Percentiles rank a stretch among this genome's conserved stretches.
Conservation (phyloP, 805 yeast species). For the Candida oleophila region DNA sequence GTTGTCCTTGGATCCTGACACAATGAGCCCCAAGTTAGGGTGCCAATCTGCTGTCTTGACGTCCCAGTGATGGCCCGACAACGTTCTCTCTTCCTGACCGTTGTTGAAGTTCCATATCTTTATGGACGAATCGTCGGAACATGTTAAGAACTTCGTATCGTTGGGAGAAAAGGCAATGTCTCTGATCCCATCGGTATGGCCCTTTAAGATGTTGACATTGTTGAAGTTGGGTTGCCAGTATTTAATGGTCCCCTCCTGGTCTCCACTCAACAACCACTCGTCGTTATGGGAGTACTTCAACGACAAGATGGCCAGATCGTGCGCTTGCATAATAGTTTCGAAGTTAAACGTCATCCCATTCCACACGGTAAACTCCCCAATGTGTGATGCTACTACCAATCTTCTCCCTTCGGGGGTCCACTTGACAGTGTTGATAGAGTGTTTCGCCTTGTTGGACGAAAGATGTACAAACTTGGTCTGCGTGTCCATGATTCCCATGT, state of each 20-base stretch:
- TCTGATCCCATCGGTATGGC: conserved; percentile 78
- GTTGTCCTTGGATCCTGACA: conserved; percentile 94
- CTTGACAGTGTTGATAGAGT: conserved; percentile 82
- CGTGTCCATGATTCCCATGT: conserved; percentile 56
- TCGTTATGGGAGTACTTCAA: conserved; percentile 83
- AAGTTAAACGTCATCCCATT: conserved; percentile 93
- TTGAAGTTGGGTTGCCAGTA: conserved; percentile 98
- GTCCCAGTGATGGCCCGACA: conserved; percentile 98
- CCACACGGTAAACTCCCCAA: conserved; percentile 97
- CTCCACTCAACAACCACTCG: conserved; percentile 94
- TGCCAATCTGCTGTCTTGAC: conserved; percentile 98
- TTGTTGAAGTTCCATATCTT: conserved; percentile 95
- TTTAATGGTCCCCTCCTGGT: conserved; percentile 86
- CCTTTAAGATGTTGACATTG: conserved; percentile 78
- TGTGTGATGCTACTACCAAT: conserved; percentile 81
- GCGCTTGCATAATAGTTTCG: conserved; percentile 98
- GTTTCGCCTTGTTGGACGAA: conserved; percentile 86
- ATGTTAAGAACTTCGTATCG: conserved; percentile 88
- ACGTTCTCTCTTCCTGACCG: conserved; percentile 74
- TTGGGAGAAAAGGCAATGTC: conserved; percentile 88
- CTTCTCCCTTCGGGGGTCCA: conserved; percentile 98
- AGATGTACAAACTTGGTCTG: conserved; percentile 86
- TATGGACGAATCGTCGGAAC: conserved; percentile 86
- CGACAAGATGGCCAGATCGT: conserved; percentile 83
- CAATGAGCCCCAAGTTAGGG: conserved; percentile 79